A percentile compares a stretch with the other conserved stretches of the same genome.
Evolutionary conservation across 352 stramenopile species (phyloP).

Genomic region (Globisporangium polare): DNA sequence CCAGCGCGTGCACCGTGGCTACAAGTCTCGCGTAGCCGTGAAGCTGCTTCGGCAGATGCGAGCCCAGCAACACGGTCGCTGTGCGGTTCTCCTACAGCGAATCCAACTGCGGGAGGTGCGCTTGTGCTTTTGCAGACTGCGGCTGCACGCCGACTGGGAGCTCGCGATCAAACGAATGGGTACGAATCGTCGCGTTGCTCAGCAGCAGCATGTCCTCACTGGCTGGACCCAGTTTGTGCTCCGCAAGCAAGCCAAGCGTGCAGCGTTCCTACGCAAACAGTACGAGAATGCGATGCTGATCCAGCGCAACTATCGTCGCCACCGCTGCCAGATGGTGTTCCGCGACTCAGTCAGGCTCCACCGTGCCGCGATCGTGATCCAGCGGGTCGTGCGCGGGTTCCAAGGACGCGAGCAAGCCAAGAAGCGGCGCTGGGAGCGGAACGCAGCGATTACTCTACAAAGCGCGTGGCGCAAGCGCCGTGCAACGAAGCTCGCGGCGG

Average conservation of each 20-base stretch:
- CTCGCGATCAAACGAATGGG: constrained; percentile 34
- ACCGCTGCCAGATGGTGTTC: constrained; percentile 53
- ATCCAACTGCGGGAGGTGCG: constrained; percentile 23
- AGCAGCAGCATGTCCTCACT: constrained; percentile 10
- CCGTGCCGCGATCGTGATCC: constrained; percentile 51
- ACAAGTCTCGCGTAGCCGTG: constrained; percentile 21
- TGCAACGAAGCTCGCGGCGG: constrained; percentile 32
- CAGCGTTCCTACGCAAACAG: constrained; percentile 23
- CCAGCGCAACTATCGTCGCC: constrained; percentile 61
- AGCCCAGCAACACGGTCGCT: constrained; percentile 25
- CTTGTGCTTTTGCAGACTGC: constrained; percentile 31
- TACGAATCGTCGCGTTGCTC: constrained; percentile 9
- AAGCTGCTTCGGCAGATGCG: constrained; percentile 23
- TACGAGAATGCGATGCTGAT: constrained; percentile 51
- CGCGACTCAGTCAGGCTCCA: constrained; percentile 23
- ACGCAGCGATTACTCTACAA: constrained; percentile 45
- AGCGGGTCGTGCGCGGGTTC: constrained; percentile 53
- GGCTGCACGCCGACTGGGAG: constrained; percentile 17
- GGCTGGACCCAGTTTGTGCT: constrained; percentile 22
- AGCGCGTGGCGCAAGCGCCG: constrained; percentile 47
- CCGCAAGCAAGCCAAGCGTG: constrained; percentile 35
- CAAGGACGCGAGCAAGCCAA: constrained; percentile 30
- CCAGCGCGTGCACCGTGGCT: constrained; percentile 54
- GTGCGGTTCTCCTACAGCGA: constrained; percentile 26
- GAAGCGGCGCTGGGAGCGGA: constrained; percentile 34